These are phyloP conservation scores for Diplodia scrobiculata DNA, from an alignment of 2,329 filamentous ascomycete genomes.

Conservation along the genomic window DNA sequence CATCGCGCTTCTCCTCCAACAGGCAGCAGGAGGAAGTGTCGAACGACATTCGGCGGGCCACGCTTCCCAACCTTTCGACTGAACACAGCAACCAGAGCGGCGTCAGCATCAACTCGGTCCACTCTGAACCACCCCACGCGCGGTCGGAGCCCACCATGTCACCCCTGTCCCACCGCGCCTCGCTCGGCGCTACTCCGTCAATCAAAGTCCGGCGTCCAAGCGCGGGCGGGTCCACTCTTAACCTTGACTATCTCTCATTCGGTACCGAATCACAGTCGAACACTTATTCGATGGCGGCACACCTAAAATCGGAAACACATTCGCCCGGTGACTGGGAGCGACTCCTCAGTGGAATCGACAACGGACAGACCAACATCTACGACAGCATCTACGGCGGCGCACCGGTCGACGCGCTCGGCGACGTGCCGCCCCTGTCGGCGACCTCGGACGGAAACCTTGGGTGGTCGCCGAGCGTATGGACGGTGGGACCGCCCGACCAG, in stretches of 20 bases:
- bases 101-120: slow-evolving; percentile 54
- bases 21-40: slow-evolving; percentile 35
- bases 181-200: slow-evolving; percentile 39
- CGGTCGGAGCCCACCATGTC: slow-evolving; percentile 54
- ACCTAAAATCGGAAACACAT: slow-evolving; percentile 48
- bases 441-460: slow-evolving; percentile 38
- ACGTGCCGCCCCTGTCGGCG: slow-evolving; percentile 39
- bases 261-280: slow-evolving; percentile 43
- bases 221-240: slow-evolving; percentile 39
- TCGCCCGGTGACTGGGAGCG: slow-evolving; percentile 78
- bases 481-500: slow-evolving; percentile 37
- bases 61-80: slow-evolving; percentile 48
- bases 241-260: slow-evolving; percentile 55
- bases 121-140: slow-evolving; percentile 47
- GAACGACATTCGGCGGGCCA: slow-evolving; percentile 46
- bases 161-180: slow-evolving; percentile 44
- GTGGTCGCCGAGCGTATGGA: slow-evolving; percentile 45
- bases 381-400: slow-evolving; percentile 76
- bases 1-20: slow-evolving; percentile 48
- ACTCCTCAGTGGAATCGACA: slow-evolving; percentile 76
- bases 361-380: slow-evolving; percentile 79
- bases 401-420: slow-evolving; percentile 46
- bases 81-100: slow-evolving; percentile 49
- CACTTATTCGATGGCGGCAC: slow-evolving; percentile 34
- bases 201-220: slow-evolving; percentile 44